These are phyloP conservation scores for Cicer cuneatum DNA, from an alignment of 306 rosid species.

Conservation along the genomic window DNA sequence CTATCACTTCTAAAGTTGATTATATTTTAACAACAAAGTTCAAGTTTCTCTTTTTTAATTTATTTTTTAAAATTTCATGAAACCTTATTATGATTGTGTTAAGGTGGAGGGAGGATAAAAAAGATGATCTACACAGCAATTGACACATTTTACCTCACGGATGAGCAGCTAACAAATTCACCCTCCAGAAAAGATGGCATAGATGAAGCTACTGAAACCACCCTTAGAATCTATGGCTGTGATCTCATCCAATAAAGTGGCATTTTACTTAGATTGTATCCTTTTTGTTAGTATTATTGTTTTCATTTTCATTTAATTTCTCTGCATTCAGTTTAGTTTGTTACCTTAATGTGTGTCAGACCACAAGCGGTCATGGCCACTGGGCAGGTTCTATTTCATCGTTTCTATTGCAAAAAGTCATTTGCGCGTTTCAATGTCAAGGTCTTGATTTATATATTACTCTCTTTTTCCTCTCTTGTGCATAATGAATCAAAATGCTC, in stretches of 20 bases:
- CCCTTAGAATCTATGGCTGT: slow-evolving; percentile 86
- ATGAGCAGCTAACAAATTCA: slow-evolving; percentile 66
- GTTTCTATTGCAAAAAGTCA: slow-evolving; percentile 94
- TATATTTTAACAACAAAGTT: too few species aligned
- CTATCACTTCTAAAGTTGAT: too few species aligned
- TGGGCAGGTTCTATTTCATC: slow-evolving; percentile 93
- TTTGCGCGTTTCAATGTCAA: slow-evolving; percentile 91
- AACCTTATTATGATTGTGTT: slow-evolving; percentile 5
- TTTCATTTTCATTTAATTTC: not conserved
- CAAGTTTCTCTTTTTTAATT: too few species aligned
- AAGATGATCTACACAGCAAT: slow-evolving; percentile 88
- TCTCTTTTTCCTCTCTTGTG: not conserved
- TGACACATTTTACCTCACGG: slow-evolving; percentile 83
- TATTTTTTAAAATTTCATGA: not conserved
- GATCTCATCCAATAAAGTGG: slow-evolving; percentile 96
- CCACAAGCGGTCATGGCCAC: slow-evolving; percentile 99
- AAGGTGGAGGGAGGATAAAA: slow-evolving; percentile 24
- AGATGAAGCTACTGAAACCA: slow-evolving; percentile 75
- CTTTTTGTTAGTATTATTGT: slow-evolving; percentile 23
- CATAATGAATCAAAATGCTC: slow-evolving; percentile 20
- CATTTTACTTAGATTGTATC: slow-evolving; percentile 83
- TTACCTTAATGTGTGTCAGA: slow-evolving; percentile 56
- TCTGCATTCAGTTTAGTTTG: slow-evolving; percentile 26
- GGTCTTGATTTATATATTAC: slow-evolving; percentile 52
- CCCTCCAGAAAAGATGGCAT: slow-evolving; percentile 84